Percentiles rank a stretch among this genome's conserved stretches.
These are phyloP conservation scores for Centrapalus pauciflorus DNA, from an alignment of 129 eudicot genomes.

Conservation along the genomic window DNA sequence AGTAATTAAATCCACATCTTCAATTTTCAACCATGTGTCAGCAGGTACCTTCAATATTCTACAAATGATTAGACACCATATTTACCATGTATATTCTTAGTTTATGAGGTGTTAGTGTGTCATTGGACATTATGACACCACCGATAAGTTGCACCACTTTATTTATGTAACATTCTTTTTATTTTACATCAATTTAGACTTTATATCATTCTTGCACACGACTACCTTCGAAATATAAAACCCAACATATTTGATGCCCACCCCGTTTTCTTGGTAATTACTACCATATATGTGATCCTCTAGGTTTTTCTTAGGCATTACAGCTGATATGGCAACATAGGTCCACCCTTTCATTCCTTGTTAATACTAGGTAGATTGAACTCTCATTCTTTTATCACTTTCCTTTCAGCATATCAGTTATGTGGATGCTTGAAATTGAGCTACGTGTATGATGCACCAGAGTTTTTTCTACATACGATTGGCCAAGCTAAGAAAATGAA, in stretches of 20 bases:
- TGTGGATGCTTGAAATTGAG: slow-evolving; percentile 15
- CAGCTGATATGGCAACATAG: not conserved
- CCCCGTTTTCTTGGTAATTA: not conserved
- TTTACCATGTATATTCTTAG: too few relatives aligned
- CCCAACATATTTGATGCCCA: not conserved
- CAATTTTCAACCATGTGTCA: slow-evolving; percentile 97
- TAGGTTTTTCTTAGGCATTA: not conserved
- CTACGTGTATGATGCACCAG: slow-evolving; percentile 77
- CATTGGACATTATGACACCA: too few relatives aligned
- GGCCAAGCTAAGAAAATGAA: slow-evolving; percentile 86
- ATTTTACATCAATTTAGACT: too few relatives aligned
- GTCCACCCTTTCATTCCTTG: not conserved
- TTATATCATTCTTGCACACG: too few relatives aligned
- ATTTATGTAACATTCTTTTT: too few relatives aligned
- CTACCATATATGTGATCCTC: not conserved
- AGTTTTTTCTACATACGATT: slow-evolving; percentile 82
- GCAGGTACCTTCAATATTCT: slow-evolving; percentile 49
- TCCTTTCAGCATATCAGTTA: not conserved
- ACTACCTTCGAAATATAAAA: too few relatives aligned
- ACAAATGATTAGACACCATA: not conserved
- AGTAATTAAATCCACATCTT: slow-evolving; percentile 93
- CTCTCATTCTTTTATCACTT: too few relatives aligned
- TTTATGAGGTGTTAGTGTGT: too few relatives aligned
- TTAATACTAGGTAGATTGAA: not conserved
- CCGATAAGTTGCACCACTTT: too few relatives aligned